Base-by-base conservation (phyloP, 148 eudicot genomes). In the Diospyros lotus region DNA sequence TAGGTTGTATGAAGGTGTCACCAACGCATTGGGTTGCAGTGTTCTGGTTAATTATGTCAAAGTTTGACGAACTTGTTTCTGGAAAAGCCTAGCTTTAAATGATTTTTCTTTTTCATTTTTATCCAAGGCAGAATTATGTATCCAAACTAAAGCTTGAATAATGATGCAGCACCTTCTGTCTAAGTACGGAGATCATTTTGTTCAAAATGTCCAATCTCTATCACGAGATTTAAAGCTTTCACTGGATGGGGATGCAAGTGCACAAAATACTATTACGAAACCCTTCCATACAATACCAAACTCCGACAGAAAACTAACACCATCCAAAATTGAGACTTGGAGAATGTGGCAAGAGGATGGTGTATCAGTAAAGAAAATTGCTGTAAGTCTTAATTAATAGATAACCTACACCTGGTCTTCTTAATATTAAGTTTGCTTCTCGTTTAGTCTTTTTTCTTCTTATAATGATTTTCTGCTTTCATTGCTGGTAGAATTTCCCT, bases 281-380 rank as follows among this genome's bases (percentile, higher is more conserved):
- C 84, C 83, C 62, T 54, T 77, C 43, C 75, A 64, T 78, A 69
- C 86, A 56, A 50, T 40, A 61, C 80, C 86, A 69, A 83, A 62
- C 62, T 46, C 18, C 38, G 77, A 59, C 48, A 82, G 71, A 70
- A 87, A 83, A 63, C 80, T 84, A 3, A 56, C 91, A 41, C 88
- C 94, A 28, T 94, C 94, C 9, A 92, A 87, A 82, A 84, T 79
- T 73, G 92, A 86, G 74, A 92, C 97, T 53, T 92, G 97, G 97
- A 88, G 78, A 77, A 86, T 88, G 94, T 92, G 94, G 94, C 84
- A 88, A 71, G 92, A 87, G 84, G 86, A 78, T 72, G 84, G 89
- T 68, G 82, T 82, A 58, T 82, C 94, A 6, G 63, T 88, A 77
- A 81, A 87, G 76, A 72, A 84, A 75, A 88, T 90, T 81, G 94